Evolutionary conservation across 75 land plant genomes (phyloP).

Genomic region (Sequoiadendron giganteum): DNA sequence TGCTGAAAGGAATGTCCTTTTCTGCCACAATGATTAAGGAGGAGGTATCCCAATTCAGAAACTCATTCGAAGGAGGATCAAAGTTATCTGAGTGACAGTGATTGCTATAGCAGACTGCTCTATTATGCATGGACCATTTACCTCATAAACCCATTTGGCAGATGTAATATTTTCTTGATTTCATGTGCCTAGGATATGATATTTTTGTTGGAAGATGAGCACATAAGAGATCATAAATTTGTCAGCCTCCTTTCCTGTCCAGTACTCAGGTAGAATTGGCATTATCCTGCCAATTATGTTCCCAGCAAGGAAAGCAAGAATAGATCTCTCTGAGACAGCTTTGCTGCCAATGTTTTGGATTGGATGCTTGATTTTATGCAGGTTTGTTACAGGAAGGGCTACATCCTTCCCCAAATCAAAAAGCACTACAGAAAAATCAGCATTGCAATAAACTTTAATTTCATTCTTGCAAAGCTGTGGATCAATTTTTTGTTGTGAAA

Average conservation of each 20-base stretch:
- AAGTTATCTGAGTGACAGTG: conserved; percentile 48
- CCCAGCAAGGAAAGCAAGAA: conserved; percentile 48
- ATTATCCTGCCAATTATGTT: conserved; percentile 41
- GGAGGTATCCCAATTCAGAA: conserved; percentile 69
- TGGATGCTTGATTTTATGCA: conserved; percentile 16
- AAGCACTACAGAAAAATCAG: conserved; percentile 32
- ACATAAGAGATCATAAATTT: conserved; percentile 34
- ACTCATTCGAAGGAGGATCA: conserved; percentile 48
- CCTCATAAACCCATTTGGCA: conserved; percentile 56
- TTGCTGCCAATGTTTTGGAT: conserved; percentile 17
- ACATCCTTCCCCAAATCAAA: conserved; percentile 37
- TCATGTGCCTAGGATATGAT: conserved; percentile 39
- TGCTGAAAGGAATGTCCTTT: conserved; percentile 61
- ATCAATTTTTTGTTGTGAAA: conserved; percentile 27
- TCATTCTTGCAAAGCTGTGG: conserved; percentile 24
- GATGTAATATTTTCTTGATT: conserved; percentile 32
- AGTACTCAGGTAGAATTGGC: conserved; percentile 29
- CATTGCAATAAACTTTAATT: conserved; percentile 44
- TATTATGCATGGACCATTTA: conserved; percentile 58
- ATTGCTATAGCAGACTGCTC: conserved; percentile 46
- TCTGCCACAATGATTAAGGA: conserved; percentile 64
- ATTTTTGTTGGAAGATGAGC: background rate
- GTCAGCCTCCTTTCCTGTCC: conserved; percentile 38
- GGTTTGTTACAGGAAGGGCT: conserved; percentile 37
- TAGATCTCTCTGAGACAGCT: conserved; percentile 16